These are phyloP conservation scores for Rhexocercosporidium sp. DNA, from an alignment of 2,329 filamentous ascomycete genomes.

Conservation along the genomic window DNA sequence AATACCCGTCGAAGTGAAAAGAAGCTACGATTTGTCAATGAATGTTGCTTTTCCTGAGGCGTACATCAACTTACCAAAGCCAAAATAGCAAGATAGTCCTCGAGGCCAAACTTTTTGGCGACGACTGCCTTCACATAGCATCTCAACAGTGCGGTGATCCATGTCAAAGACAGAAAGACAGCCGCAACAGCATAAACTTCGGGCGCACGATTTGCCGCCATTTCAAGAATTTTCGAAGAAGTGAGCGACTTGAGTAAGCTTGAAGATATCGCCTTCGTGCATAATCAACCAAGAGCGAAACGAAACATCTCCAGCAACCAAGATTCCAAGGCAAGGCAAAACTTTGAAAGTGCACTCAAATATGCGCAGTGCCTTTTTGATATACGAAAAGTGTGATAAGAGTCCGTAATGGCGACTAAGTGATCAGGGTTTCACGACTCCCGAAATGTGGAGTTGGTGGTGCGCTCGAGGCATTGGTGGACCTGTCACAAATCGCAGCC, in stretches of 20 bases:
- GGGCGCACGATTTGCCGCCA: slow-evolving; percentile 14
- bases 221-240: neutral
- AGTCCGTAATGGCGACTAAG: neutral
- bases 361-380: neutral
- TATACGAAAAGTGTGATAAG: neutral
- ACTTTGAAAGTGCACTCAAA: neutral
- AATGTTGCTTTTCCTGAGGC: neutral
- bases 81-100: slow-evolving; percentile 54
- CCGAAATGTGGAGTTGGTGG: neutral
- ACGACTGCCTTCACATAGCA: slow-evolving; percentile 51
- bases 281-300: neutral
- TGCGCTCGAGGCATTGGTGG: neutral
- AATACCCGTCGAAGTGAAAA: slow-evolving; percentile 16
- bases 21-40: slow-evolving; percentile 5
- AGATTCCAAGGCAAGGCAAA: neutral
- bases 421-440: neutral
- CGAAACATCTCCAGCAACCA: neutral
- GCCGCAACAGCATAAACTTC: slow-evolving; percentile 26
- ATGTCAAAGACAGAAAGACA: slow-evolving; percentile 43
- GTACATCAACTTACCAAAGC: slow-evolving; percentile 46
- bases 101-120: slow-evolving; percentile 48
- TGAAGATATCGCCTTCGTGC: neutral
- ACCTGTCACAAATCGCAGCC: slow-evolving; percentile 1
- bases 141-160: slow-evolving; percentile 47
- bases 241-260: neutral